A percentile compares a stretch with the other conserved stretches of the same genome.
These are phyloP conservation scores for Fraxinus anomala DNA, from an alignment of 257 asterid genomes.

Conservation along the genomic window DNA sequence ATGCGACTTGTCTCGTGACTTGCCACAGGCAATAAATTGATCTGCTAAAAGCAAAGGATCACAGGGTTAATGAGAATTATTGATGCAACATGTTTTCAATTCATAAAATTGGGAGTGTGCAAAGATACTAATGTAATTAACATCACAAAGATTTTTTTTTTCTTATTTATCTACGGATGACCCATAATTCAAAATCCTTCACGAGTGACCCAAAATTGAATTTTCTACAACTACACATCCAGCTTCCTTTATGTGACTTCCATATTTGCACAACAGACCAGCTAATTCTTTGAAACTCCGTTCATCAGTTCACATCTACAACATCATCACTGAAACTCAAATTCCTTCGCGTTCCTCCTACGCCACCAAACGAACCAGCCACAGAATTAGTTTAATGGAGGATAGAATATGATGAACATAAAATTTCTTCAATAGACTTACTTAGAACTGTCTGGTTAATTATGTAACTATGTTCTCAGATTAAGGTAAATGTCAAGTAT, in stretches of 20 bases:
- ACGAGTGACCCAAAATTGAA: not conserved
- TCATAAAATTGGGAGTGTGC: not conserved
- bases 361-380: not conserved
- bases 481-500: not conserved
- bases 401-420: not conserved
- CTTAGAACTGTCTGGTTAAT: not conserved
- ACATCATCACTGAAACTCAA: not conserved
- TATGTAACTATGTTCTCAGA: not conserved
- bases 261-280: not conserved
- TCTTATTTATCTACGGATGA: too few species aligned
- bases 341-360: not conserved
- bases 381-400: not conserved
- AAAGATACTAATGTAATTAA: not conserved
- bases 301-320: not conserved
- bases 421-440: not conserved
- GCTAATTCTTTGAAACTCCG: not conserved
- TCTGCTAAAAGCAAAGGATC: slow-evolving; percentile 44
- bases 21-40: slow-evolving; percentile 78
- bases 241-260: not conserved
- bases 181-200: too few species aligned
- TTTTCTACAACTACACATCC: not conserved
- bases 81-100: not conserved
- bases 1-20: slow-evolving; percentile 65
- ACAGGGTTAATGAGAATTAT: not conserved
- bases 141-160: not conserved